These are phyloP conservation scores for Thielaviopsis euricoi DNA, from an alignment of 2,329 filamentous ascomycete species.

Conservation along the genomic window DNA sequence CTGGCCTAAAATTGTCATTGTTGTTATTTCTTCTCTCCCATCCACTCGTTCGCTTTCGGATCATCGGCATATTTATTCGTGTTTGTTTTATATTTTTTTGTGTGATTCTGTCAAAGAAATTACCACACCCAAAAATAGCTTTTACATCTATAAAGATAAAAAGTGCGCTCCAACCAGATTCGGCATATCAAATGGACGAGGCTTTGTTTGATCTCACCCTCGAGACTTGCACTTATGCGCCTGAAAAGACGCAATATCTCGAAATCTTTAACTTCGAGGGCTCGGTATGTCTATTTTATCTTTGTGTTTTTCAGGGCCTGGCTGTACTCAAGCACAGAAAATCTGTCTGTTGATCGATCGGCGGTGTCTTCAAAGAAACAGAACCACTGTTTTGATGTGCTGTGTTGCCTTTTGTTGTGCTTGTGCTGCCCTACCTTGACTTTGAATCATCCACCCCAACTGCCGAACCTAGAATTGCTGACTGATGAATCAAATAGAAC, in stretches of 20 bases:
- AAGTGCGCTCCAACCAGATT: too few relatives aligned
- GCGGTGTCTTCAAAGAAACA: too few relatives aligned
- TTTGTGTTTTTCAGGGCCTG: not conserved
- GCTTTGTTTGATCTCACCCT: constrained; percentile 17
- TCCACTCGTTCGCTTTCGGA: not conserved
- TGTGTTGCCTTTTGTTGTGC: too few relatives aligned
- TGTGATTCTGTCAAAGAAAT: too few relatives aligned
- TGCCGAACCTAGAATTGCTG: not conserved
- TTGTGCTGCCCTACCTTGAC: too few relatives aligned
- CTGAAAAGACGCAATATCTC: constrained; percentile 37
- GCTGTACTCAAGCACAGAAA: too few relatives aligned
- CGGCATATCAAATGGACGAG: constrained; percentile 6
- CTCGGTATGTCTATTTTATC: constrained; percentile 25
- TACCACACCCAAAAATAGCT: too few relatives aligned
- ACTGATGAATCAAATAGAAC: not conserved
- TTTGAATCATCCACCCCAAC: too few relatives aligned
- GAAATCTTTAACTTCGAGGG: constrained; percentile 38
- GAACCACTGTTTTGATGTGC: too few relatives aligned
- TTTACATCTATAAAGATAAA: not conserved
- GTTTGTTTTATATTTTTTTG: not conserved
- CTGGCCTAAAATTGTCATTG: too few relatives aligned
- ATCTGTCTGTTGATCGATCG: too few relatives aligned
- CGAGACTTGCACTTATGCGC: constrained; percentile 29
- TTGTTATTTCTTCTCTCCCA: too few relatives aligned
- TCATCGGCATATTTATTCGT: not conserved